Base-by-base conservation (phyloP, 306 rosid species). In the Cicer pinnatifidum region DNA sequence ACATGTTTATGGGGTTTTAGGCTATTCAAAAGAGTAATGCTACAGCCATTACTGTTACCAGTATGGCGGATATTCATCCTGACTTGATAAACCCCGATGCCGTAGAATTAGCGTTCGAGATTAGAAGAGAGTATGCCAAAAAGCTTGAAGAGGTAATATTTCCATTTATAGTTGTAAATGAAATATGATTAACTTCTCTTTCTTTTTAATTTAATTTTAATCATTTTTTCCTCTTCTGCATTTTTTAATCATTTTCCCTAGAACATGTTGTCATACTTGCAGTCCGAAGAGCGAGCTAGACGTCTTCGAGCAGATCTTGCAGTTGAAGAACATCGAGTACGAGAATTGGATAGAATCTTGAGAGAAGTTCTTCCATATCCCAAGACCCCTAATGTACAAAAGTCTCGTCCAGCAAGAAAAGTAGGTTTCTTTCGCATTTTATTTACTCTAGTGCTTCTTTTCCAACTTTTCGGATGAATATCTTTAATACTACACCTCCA, bases 361-460 rank as follows among this genome's bases (percentile, higher is more conserved):
- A 87, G 86, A 79, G 98, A 93, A 82, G 89, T 88, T 70, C 88
- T 94, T 77, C 97, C 91, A 48, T 90, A 83, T 85, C 96, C 97
- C 75, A 87, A 82, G 82, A 87, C 81, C 71, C 86, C 97, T 47
- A 84, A 53, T 82, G 80, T 69, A 11, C 86, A 75, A 28, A 92
- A 92, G 83, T 80, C 91, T 73, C 96, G 85, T 65, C 81, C 86
- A 23, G 66, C 85, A 56, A 86, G 92, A 88, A 94, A 85, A 83
- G 98, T 91, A 82, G 38, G 84, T 44, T 37, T 11, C 73, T 40
- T 78, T 68, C 38, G n/a, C 28, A 65, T 41, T 40, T 67, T 80
- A 16, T 39, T 70, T 45, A 53, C 38, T 47, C 15, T 35, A 56
- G 53, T 77, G 64, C 67, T 11, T 78, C 64, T 13, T 80, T 41